phyloP scores from a whole-genome alignment of 805 yeast genomes.

The Schwanniomyces vanrijiae region DNA sequence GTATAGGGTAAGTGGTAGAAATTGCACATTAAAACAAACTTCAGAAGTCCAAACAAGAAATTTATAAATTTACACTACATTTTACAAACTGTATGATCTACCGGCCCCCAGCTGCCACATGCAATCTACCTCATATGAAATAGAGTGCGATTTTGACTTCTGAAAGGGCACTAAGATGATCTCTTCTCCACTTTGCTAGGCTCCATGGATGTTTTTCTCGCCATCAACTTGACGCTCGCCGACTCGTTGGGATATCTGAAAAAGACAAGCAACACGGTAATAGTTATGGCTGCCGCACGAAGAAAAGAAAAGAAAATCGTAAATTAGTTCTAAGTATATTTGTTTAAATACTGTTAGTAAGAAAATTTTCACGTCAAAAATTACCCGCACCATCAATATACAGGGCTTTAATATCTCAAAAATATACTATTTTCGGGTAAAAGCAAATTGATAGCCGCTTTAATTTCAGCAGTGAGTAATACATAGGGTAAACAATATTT shows the following conservation, averaged over 20 bases:
- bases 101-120: constrained; percentile 45
- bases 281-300: constrained; percentile 54
- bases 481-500: background rate
- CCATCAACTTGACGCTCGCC: constrained; percentile 53
- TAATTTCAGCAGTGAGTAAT: background rate
- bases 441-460: background rate
- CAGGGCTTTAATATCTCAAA: background rate
- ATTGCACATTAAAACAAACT: no score
- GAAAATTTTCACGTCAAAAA: background rate
- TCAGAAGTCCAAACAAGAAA: background rate
- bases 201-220: constrained; percentile 42
- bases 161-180: constrained; percentile 49
- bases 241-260: constrained; percentile 45
- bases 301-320: constrained; percentile 17
- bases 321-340: background rate
- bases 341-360: background rate
- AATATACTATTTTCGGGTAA: background rate
- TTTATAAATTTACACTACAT: background rate
- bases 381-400: background rate
- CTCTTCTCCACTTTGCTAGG: constrained; percentile 22
- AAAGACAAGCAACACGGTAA: constrained; percentile 54
- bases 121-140: constrained; percentile 3
- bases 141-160: constrained; percentile 19
- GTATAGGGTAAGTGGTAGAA: no score
- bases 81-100: constrained; percentile 37